Base-by-base conservation (phyloP, 148 eudicot species). In the Chenopodium formosanum region DNA sequence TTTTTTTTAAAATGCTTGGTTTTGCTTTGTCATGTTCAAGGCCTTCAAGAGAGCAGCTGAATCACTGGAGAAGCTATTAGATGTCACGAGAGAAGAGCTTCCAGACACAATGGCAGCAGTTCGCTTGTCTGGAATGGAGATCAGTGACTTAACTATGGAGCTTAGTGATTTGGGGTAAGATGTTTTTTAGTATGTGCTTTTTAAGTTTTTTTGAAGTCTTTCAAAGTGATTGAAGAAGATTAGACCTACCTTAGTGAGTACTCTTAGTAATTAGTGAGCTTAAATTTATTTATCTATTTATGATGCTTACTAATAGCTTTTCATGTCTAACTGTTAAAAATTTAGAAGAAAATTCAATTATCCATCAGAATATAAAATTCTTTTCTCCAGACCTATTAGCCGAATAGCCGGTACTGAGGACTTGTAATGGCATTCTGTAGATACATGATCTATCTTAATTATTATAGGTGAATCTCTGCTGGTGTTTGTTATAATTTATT, bases 71-170 rank as follows among this genome's bases (percentile, higher is more conserved):
- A 95, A 93, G 86, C 85, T 95, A 64, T 75, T 92, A 90, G 98
- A 95, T 88, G 96, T 87, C 74, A 88, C 93, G 16, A 87, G 97
- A 72, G 93, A 93, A 84, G 97, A 93, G 76, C 90, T 95, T 60
- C 98, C 98, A 12, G 97, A 88, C 79, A 93, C 97, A 68, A 95
- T 95, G 98, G 98, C 97, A 76, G 91, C 97, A 65, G 88, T 93
- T 64, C 92, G 97, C 37, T 84, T 93, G 82, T 95, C 97, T 83
- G 98, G 98, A 76, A 95, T 95, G 98, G 98, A 95, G 88, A 91
- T 95, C 78, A 93, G 97, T 85, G 97, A 95, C 85, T 85, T 94
- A 53, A 93, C 97, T 23, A 95, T 91, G 91, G 99, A 95, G 94
- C 94, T 95, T 32, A 93, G 95, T 82, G 97, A 94, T 82, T 80